These are phyloP conservation scores for Monosporascus sp. DNA, from an alignment of 2,329 filamentous ascomycete genomes.

Conservation along the genomic window DNA sequence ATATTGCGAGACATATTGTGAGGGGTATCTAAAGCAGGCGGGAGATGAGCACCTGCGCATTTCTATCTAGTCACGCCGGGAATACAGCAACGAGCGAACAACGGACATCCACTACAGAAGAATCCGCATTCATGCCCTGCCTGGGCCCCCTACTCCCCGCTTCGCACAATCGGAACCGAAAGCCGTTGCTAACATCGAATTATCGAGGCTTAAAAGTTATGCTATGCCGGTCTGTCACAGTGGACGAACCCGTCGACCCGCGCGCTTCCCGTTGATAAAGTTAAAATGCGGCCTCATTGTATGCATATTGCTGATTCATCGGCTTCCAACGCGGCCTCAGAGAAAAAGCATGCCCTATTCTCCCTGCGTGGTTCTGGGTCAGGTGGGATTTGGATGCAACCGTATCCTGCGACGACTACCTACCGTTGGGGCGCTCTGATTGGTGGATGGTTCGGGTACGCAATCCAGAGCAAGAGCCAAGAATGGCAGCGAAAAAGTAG, in stretches of 20 bases:
- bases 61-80: too few relatives aligned
- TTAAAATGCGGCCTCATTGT: not conserved
- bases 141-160: too few relatives aligned
- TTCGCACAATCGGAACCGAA: not conserved
- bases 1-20: not conserved
- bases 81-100: not conserved
- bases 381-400: not conserved
- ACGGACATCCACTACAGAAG: too few relatives aligned
- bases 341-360: not conserved
- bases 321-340: not conserved
- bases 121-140: too few relatives aligned
- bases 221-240: too few relatives aligned
- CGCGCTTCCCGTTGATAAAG: not conserved
- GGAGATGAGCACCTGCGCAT: too few relatives aligned
- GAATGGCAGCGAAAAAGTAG: not conserved
- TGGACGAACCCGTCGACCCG: too few relatives aligned
- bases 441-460: not conserved
- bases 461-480: not conserved
- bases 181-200: not conserved
- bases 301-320: not conserved
- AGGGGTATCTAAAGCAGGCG: too few relatives aligned
- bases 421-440: not conserved
- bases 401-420: not conserved
- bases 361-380: not conserved
- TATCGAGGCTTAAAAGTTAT: too few relatives aligned